Percentiles rank a stretch among this genome's conserved stretches.
Evolutionary conservation across 352 stramenopile species (phyloP).

Genomic region (Phytopythium cucurbitacearum): DNA sequence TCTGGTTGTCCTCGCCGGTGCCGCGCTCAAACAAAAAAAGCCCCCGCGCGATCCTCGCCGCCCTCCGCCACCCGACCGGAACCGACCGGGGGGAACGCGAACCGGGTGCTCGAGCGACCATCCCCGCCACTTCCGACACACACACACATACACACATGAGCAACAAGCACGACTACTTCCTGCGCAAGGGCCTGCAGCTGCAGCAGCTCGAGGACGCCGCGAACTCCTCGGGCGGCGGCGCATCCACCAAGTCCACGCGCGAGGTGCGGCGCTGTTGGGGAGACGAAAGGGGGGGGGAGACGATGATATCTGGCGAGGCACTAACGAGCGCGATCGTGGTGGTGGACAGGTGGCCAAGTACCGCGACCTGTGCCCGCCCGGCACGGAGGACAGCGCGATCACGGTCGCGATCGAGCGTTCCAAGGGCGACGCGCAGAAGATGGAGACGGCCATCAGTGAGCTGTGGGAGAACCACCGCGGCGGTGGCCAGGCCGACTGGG

Average conservation of each 20-base stretch:
- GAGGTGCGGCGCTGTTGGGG: constrained; percentile 33
- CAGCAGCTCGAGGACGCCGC: constrained; percentile 70
- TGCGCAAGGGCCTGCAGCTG: constrained; percentile 80
- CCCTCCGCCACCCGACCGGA: constrained; percentile 1
- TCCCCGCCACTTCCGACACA: constrained; percentile 11
- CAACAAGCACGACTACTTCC: constrained; percentile 77
- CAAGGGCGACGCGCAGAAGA: constrained; percentile 69
- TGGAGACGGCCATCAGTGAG: constrained; percentile 74
- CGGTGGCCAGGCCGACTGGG: constrained; percentile 63
- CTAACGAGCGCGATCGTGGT: background rate
- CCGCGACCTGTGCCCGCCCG: constrained; percentile 76
- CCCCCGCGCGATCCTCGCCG: background rate
- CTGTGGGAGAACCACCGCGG: constrained; percentile 81
- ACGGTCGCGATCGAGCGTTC: constrained; percentile 59
- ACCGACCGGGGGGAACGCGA: background rate
- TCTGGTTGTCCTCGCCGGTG: constrained; percentile 8
- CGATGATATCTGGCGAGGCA: background rate
- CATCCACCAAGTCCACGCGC: constrained; percentile 35
- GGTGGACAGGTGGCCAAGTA: constrained; percentile 60
- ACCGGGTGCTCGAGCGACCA: background rate
- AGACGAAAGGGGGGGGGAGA: background rate
- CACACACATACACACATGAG: constrained; percentile 62
- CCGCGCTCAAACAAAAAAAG: background rate
- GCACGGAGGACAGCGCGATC: constrained; percentile 74
- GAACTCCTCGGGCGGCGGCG: constrained; percentile 18